A percentile compares a stretch with the other conserved stretches of the same genome.
Evolutionary conservation across 2,329 filamentous ascomycete species (phyloP).

Genomic region (Trichophyton mentagrophytes): DNA sequence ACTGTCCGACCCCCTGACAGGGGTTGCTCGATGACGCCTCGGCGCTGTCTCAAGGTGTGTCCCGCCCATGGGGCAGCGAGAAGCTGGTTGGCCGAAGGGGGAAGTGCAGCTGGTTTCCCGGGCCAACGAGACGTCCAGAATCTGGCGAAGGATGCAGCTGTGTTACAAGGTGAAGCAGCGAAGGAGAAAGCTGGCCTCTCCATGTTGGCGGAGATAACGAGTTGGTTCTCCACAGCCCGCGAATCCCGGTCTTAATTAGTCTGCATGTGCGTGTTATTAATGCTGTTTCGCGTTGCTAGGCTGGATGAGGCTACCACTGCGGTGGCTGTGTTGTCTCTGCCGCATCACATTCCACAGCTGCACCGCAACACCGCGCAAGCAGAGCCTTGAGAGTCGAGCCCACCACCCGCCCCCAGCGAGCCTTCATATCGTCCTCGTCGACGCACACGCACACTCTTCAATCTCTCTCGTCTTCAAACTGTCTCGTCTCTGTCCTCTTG

Average conservation of each 20-base stretch:
- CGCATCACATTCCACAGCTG: not conserved
- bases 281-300: not conserved
- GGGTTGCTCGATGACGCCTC: not conserved
- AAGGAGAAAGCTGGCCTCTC: not conserved
- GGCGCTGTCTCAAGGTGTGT: not conserved
- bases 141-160: not conserved
- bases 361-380: no score
- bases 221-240: not conserved
- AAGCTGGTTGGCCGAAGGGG: not conserved
- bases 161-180: not conserved
- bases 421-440: not conserved
- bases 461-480: no score
- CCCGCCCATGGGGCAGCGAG: not conserved
- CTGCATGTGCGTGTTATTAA: no score
- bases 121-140: not conserved
- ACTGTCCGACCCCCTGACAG: constrained; percentile 1
- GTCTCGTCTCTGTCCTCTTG: no score
- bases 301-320: not conserved
- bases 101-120: not conserved
- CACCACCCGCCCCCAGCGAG: not conserved
- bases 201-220: not conserved
- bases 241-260: no score
- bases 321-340: not conserved
- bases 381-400: no score
- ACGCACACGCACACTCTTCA: no score